Evolutionary conservation across 2,329 filamentous ascomycete species (phyloP).

Genomic region (Sporothrix brasiliensis): DNA sequence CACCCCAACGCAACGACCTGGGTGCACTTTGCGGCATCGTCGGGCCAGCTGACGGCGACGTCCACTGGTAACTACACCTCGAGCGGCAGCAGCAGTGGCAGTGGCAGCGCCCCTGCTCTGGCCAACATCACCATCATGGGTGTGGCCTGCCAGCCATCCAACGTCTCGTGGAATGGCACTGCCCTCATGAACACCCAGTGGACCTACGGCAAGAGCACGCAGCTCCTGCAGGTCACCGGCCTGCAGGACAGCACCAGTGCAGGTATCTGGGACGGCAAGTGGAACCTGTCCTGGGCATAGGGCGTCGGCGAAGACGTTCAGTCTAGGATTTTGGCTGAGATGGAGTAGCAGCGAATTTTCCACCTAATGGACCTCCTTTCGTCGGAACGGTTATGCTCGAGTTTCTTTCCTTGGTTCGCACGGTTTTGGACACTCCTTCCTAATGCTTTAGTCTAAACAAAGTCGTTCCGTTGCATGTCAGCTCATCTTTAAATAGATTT

Average conservation of each 20-base stretch:
- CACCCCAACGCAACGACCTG: conserved; percentile 33
- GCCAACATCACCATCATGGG: conserved; percentile 67
- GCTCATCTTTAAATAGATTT: background rate
- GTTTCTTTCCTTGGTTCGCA: background rate
- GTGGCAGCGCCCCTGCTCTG: conserved; percentile 47
- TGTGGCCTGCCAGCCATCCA: conserved; percentile 46
- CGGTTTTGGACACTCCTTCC: background rate
- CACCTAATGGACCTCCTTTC: too few relatives aligned
- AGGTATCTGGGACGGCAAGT: conserved; percentile 62
- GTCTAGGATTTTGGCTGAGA: background rate
- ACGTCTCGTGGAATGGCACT: conserved; percentile 58
- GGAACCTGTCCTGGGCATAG: conserved; percentile 58
- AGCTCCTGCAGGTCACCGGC: conserved; percentile 55
- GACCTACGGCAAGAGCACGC: conserved; percentile 51
- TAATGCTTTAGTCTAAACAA: background rate
- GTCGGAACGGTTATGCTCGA: too few relatives aligned
- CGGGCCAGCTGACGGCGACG: conserved; percentile 48
- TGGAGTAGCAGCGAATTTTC: too few relatives aligned
- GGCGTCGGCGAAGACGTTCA: too few relatives aligned
- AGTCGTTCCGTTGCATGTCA: too few relatives aligned
- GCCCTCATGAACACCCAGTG: conserved; percentile 49
- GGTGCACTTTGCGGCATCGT: conserved; percentile 25
- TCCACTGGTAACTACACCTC: conserved; percentile 54
- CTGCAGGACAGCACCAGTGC: conserved; percentile 52
- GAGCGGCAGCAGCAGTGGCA: conserved; percentile 54